Evolutionary conservation across 257 asterid genomes (phyloP).

Genomic region (Primulina huaijiensis): DNA sequence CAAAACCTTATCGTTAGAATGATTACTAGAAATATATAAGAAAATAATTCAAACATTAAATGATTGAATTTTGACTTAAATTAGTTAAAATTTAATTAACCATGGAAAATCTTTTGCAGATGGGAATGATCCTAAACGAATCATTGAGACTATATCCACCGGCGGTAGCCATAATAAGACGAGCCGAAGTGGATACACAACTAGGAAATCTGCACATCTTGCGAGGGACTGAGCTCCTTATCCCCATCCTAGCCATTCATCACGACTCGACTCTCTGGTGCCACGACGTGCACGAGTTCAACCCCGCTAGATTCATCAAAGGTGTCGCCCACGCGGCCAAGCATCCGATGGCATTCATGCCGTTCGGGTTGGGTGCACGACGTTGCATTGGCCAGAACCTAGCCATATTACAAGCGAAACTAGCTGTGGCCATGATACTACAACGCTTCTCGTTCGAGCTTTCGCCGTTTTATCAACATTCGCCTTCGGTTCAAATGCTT

Average conservation of each 20-base stretch:
- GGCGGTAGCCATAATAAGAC: constrained; percentile 65
- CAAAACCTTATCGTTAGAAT: constrained; percentile 28
- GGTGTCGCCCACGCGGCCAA: constrained; percentile 68
- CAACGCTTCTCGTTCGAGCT: constrained; percentile 66
- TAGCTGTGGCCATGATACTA: constrained; percentile 65
- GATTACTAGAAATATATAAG: neutral
- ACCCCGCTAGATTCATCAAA: constrained; percentile 67
- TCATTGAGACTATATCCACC: constrained; percentile 83
- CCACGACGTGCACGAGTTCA: constrained; percentile 68
- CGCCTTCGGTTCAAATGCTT: constrained; percentile 69
- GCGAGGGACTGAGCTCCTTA: constrained; percentile 61
- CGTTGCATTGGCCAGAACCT: constrained; percentile 84
- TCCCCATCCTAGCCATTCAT: constrained; percentile 83
- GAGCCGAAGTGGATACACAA: constrained; percentile 50
- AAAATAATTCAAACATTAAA: neutral
- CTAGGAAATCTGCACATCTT: constrained; percentile 58
- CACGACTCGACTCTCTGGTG: constrained; percentile 77
- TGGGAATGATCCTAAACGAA: constrained; percentile 78
- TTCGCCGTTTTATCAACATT: constrained; percentile 65
- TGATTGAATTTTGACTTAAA: constrained; percentile 2
- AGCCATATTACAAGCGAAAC: constrained; percentile 68
- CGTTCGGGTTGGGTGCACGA: constrained; percentile 80
- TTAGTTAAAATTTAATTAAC: constrained; percentile 12
- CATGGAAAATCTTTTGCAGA: constrained; percentile 35
- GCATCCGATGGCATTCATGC: constrained; percentile 76